Conservation (phyloP, 495 filamentous ascomycete genomes). For the Cercophora scortea region DNA sequence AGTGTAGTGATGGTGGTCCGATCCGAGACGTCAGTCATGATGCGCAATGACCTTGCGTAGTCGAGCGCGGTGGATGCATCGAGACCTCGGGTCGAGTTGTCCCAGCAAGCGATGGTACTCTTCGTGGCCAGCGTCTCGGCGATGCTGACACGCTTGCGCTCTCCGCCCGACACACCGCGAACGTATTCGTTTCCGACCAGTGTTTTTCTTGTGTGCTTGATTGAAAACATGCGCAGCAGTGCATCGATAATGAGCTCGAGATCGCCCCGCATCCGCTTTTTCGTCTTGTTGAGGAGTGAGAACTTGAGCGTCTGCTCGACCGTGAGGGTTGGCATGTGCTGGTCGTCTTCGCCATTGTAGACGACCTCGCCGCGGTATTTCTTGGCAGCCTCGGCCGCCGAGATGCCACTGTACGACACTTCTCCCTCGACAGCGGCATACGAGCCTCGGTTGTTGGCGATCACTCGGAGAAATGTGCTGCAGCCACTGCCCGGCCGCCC, state of each 20-base stretch:
- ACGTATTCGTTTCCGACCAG: constrained; percentile 79
- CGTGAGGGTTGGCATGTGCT: constrained; percentile 69
- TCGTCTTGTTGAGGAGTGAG: constrained; percentile 76
- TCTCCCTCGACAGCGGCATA: constrained; percentile 65
- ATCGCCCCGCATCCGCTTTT: constrained; percentile 57
- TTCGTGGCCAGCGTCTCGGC: constrained; percentile 40
- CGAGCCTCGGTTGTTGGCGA: constrained; percentile 59
- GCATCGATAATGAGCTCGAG: constrained; percentile 63
- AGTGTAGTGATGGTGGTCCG: constrained; percentile 77
- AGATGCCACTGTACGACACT: constrained; percentile 69
- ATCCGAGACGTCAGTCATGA: constrained; percentile 77
- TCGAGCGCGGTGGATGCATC: constrained; percentile 75
- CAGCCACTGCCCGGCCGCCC: constrained; percentile 76
- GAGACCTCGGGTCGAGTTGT: constrained; percentile 73
- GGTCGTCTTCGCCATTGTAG: constrained; percentile 77
- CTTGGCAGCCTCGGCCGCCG: constrained; percentile 57
- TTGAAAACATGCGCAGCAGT: constrained; percentile 71
- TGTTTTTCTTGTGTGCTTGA: constrained; percentile 69
- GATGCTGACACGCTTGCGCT: constrained; percentile 50
- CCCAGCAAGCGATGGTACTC: constrained; percentile 48
- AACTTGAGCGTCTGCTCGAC: constrained; percentile 80
- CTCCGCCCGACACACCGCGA: constrained; percentile 60
- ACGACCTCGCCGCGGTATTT: constrained; percentile 74
- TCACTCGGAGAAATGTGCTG: constrained; percentile 69
- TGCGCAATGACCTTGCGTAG: constrained; percentile 66